Evolutionary conservation across 2,329 filamentous ascomycete species (phyloP).

Genomic region (Penicillium palitans): DNA sequence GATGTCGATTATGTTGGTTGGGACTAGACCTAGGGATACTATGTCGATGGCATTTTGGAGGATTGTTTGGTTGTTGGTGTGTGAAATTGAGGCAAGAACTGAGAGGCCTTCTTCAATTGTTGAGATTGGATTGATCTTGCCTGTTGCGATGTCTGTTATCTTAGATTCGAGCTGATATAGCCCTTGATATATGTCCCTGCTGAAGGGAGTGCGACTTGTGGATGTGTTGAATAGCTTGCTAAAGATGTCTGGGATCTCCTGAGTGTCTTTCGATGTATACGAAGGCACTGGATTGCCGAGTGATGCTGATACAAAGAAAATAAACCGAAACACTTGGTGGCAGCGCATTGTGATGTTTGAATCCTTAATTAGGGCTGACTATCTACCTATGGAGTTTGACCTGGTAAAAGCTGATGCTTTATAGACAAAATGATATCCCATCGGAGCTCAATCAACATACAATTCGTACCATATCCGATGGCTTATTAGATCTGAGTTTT

Average conservation of each 20-base stretch:
- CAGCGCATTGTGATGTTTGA: background rate
- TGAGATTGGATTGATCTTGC: background rate
- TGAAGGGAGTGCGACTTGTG: background rate
- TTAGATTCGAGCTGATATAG: background rate
- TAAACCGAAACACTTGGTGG: background rate
- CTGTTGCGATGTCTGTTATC: background rate
- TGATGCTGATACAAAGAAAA: background rate
- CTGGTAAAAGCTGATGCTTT: background rate
- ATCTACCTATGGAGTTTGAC: background rate
- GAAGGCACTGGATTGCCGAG: background rate
- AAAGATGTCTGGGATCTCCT: background rate
- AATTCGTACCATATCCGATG: background rate
- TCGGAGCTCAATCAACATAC: background rate
- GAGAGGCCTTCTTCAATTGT: background rate
- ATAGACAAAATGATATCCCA: background rate
- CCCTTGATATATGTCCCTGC: background rate
- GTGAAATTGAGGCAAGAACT: background rate
- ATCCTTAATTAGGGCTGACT: background rate
- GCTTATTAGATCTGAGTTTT: background rate
- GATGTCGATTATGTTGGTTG: background rate
- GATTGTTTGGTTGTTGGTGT: background rate
- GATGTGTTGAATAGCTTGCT: background rate
- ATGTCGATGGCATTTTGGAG: slow-evolving; percentile 1
- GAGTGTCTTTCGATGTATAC: background rate
- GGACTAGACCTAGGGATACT: slow-evolving; percentile 3